Evolutionary conservation across 768 basidiomycete genomes (phyloP).

Genomic region (Punctularia strigosozonata): DNA sequence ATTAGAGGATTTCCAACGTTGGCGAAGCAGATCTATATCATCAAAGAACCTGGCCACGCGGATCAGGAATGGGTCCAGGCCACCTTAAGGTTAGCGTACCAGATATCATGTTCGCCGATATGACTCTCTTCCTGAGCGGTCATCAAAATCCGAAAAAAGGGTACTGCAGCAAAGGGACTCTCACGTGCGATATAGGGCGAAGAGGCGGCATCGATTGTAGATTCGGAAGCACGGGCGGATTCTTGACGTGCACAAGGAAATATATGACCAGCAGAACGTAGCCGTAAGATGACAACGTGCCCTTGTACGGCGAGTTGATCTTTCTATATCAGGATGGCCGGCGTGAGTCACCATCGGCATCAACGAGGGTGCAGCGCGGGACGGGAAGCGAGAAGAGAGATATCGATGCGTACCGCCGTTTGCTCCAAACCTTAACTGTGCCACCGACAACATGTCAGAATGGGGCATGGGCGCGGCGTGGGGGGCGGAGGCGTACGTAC

Average conservation of each 20-base stretch:
- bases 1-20: conserved; percentile 92
- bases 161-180: conserved; percentile 8
- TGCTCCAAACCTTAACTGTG: conserved; percentile 99
- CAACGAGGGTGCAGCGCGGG: conserved; percentile 1
- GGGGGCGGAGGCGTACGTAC: conserved; percentile 28
- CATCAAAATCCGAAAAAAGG: neutral
- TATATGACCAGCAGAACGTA: conserved; percentile 97
- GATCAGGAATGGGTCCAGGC: conserved; percentile 3
- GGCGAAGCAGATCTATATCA: conserved; percentile 84
- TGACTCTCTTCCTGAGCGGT: conserved; percentile 60
- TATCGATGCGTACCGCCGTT: conserved; percentile 52
- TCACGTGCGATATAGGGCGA: conserved; percentile 70
- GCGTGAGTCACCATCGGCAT: conserved; percentile 3
- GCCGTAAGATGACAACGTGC: conserved; percentile 93
- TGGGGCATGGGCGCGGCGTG: neutral
- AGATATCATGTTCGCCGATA: conserved; percentile 72
- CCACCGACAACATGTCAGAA: conserved; percentile 1
- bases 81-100: conserved; percentile 29
- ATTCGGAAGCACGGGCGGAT: conserved; percentile 92
- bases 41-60: conserved; percentile 73
- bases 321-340: conserved; percentile 38
- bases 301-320: conserved; percentile 98
- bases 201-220: conserved; percentile 90
- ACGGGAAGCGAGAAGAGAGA: neutral
- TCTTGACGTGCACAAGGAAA: conserved; percentile 96